Evolutionary conservation across 2,329 filamentous ascomycete genomes (phyloP).

Genomic region (Hymenoscyphus linearis): DNA sequence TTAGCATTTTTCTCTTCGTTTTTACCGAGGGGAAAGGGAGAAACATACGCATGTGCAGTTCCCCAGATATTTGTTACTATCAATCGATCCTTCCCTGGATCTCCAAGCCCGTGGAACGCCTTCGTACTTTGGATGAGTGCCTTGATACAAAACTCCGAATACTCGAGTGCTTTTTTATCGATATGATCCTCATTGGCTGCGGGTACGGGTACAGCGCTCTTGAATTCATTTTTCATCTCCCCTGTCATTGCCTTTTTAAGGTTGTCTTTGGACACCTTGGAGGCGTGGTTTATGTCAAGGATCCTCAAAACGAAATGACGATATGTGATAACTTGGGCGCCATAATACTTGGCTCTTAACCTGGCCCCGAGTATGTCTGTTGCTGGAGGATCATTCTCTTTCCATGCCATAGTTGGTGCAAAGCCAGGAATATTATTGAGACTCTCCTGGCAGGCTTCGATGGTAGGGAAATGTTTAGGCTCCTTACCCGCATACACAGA

Average conservation of each 20-base stretch:
- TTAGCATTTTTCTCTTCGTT: constrained; percentile 18
- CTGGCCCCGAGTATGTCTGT: constrained; percentile 74
- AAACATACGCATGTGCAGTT: constrained; percentile 89
- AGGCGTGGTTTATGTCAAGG: constrained; percentile 34
- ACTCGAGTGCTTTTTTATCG: constrained; percentile 43
- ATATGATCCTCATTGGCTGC: constrained; percentile 34
- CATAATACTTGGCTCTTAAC: constrained; percentile 90
- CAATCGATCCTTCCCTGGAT: constrained; percentile 51
- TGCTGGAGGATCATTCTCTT: constrained; percentile 58
- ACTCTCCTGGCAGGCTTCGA: constrained; percentile 41
- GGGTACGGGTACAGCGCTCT: constrained; percentile 33
- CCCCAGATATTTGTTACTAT: constrained; percentile 96
- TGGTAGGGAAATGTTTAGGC: constrained; percentile 38
- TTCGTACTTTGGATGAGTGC: constrained; percentile 80
- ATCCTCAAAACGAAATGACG: constrained; percentile 65
- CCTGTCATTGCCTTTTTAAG: not conserved
- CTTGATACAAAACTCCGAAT: constrained; percentile 46
- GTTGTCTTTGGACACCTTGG: constrained; percentile 11
- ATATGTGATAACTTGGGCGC: constrained; percentile 83
- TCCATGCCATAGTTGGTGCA: constrained; percentile 48
- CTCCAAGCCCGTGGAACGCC: constrained; percentile 63
- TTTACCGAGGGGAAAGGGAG: not conserved
- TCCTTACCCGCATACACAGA: constrained; percentile 15
- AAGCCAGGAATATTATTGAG: constrained; percentile 40
- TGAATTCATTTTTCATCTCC: constrained; percentile 20